Percentiles rank a stretch among this genome's conserved stretches.
These are phyloP conservation scores for Macrocybe gigantea DNA, from an alignment of 768 basidiomycete genomes.

Conservation along the genomic window DNA sequence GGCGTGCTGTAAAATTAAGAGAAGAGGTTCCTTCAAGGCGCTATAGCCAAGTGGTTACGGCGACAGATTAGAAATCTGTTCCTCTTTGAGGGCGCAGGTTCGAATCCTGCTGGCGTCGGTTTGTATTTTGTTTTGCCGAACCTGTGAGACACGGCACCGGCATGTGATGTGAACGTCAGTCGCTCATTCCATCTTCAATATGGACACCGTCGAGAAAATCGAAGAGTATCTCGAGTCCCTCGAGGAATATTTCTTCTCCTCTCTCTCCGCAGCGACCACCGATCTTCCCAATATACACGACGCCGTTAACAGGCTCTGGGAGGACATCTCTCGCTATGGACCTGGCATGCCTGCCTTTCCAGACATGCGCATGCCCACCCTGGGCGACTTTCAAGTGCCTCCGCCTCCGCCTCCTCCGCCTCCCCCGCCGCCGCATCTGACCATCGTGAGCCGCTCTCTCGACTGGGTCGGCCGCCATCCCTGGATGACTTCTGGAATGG, in stretches of 20 bases:
- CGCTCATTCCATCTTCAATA: background rate
- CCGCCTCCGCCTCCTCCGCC: slow-evolving; percentile 61
- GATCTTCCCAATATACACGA: slow-evolving; percentile 63
- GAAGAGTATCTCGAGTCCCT: slow-evolving; percentile 65
- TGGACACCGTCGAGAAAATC: slow-evolving; percentile 51
- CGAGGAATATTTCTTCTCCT: slow-evolving; percentile 55
- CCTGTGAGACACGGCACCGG: slow-evolving; percentile 6
- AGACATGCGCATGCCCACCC: slow-evolving; percentile 49
- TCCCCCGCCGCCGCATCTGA: slow-evolving; percentile 36
- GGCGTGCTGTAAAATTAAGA: background rate
- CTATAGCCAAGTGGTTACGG: slow-evolving; percentile 80
- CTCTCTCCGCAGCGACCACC: slow-evolving; percentile 49
- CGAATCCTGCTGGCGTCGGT: slow-evolving; percentile 61
- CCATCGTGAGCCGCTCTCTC: slow-evolving; percentile 38
- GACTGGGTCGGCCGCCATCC: slow-evolving; percentile 57
- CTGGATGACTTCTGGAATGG: slow-evolving; percentile 50
- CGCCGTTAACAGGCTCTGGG: slow-evolving; percentile 63
- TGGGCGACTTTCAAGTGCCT: slow-evolving; percentile 66
- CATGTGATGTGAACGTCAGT: background rate
- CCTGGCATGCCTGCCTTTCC: slow-evolving; percentile 54
- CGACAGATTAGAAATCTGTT: slow-evolving; percentile 75
- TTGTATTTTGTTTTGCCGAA: slow-evolving; percentile 12
- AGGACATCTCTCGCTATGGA: slow-evolving; percentile 77
- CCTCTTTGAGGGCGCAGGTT: slow-evolving; percentile 67
- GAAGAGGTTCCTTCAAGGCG: slow-evolving; percentile 29